Percentiles rank a stretch among this genome's conserved stretches.
These are phyloP conservation scores for Diaporthe helianthi DNA, from an alignment of 2,329 filamentous ascomycete species.

Conservation along the genomic window DNA sequence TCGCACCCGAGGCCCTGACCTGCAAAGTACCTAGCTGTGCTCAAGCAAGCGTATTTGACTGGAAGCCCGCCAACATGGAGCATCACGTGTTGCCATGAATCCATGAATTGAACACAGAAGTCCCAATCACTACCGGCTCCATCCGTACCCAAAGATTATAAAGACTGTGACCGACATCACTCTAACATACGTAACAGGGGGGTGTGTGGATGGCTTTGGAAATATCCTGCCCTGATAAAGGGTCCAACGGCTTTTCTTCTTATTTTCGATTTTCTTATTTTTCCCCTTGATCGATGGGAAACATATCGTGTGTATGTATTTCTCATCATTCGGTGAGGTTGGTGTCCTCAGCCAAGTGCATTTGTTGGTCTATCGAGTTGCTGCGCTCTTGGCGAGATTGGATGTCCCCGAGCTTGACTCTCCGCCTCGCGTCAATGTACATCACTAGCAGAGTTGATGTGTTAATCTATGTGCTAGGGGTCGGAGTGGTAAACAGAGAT, in stretches of 20 bases:
- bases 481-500: background rate
- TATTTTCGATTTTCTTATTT: too few species aligned
- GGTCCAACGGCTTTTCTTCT: too few species aligned
- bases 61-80: background rate
- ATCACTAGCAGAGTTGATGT: slow-evolving; percentile 39
- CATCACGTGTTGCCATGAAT: slow-evolving; percentile 25
- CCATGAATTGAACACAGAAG: too few species aligned
- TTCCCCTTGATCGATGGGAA: too few species aligned
- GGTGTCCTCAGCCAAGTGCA: slow-evolving; percentile 19
- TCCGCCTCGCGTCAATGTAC: slow-evolving; percentile 52
- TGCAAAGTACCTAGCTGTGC: background rate
- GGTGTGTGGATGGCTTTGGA: too few species aligned
- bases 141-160: too few species aligned
- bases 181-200: too few species aligned
- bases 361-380: slow-evolving; percentile 18
- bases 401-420: slow-evolving; percentile 45
- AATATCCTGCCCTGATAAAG: too few species aligned
- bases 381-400: slow-evolving; percentile 34
- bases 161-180: background rate
- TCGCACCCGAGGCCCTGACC: background rate
- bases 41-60: background rate
- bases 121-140: too few species aligned
- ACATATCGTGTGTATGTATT: background rate
- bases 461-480: background rate
- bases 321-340: slow-evolving; percentile 33